phyloP scores from a whole-genome alignment of 306 rosid genomes.

The Sophora flavescens region DNA sequence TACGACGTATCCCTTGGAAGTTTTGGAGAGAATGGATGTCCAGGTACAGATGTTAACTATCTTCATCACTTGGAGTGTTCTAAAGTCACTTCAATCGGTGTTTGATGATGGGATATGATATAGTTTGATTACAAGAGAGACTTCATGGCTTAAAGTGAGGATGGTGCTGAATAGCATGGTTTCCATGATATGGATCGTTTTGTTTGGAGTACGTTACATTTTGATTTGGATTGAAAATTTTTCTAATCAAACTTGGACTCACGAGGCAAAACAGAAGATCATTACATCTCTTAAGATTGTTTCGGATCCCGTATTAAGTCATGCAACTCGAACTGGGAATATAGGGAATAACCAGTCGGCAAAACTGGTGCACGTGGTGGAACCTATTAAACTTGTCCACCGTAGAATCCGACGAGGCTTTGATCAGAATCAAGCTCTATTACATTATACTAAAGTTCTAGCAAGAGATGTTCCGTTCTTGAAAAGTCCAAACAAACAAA shows the following conservation, averaged over 20 bases:
- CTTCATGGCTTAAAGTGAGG: constrained; percentile 76
- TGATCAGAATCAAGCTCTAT: no score
- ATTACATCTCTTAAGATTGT: constrained; percentile 66
- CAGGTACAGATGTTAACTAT: constrained; percentile 76
- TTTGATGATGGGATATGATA: constrained; percentile 96
- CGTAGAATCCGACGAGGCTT: no score
- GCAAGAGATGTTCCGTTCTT: no score
- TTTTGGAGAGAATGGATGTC: constrained; percentile 63
- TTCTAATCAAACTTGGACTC: constrained; percentile 64
- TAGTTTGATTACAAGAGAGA: constrained; percentile 87
- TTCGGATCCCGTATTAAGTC: no score
- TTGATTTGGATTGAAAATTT: constrained; percentile 81
- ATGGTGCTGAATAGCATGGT: constrained; percentile 78
- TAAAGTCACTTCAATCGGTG: constrained; percentile 79
- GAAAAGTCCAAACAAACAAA: no score
- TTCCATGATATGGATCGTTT: constrained; percentile 75
- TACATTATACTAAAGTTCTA: no score
- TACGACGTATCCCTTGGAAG: constrained; percentile 60
- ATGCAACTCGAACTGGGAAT: no score
- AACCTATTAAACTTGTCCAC: no score
- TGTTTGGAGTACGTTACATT: constrained; percentile 76
- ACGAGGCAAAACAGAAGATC: constrained; percentile 69
- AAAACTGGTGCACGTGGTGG: no score
- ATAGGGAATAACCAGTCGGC: no score
- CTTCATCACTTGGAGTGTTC: constrained; percentile 84